Evolutionary conservation across 305 asterid species (phyloP), one percentile per base, ranked within the genome.

Genomic region (Fraxinus nigra): DNA sequence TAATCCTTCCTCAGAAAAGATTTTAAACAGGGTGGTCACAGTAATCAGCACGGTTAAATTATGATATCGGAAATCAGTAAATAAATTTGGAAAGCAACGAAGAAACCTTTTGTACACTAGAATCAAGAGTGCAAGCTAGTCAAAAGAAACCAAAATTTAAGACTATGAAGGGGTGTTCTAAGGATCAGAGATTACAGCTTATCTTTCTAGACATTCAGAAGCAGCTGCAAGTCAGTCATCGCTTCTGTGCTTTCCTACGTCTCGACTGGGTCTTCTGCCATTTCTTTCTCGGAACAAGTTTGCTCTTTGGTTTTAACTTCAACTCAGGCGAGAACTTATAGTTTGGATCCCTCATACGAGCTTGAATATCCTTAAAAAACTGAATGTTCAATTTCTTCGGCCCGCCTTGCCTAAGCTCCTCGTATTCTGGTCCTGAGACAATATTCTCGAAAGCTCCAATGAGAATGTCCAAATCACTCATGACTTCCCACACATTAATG

Each of bases 261-360:
- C 99, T 92, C 65, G 97, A 87, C 85, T 96, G 90, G 13, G 98
- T 82, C 85, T 96, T 96, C 92, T 91, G 95, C 91, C 92, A 96
- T 82, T 91, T 93, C 91, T 90, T 93, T 82, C 95, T 90, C 0
- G 91, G 88, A 0, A 93, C 97, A 75, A 91, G 81, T 92, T 90
- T 92, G 90, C 92, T 92, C 90, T 93, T 95, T 8, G 97, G 99
- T 85, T 91, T 95, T 61, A 95, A 79, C 91, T 94, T 95, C 75
- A 93, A 8, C 90, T 91, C 98, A 7, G 97, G 97, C 0, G 95
- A 92, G 83, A 91, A 96, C 86, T 92, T 87, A 80, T 88, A 96
- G 85, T 90, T 91, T 2, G 97, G 98, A 87, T 96, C 99, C 85
- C 98, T 92, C 99, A 94, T 95, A 34, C 89, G 90, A 34, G 98